Base-by-base conservation (phyloP, 768 basidiomycete genomes). In the Lentinula edodes region DNA sequence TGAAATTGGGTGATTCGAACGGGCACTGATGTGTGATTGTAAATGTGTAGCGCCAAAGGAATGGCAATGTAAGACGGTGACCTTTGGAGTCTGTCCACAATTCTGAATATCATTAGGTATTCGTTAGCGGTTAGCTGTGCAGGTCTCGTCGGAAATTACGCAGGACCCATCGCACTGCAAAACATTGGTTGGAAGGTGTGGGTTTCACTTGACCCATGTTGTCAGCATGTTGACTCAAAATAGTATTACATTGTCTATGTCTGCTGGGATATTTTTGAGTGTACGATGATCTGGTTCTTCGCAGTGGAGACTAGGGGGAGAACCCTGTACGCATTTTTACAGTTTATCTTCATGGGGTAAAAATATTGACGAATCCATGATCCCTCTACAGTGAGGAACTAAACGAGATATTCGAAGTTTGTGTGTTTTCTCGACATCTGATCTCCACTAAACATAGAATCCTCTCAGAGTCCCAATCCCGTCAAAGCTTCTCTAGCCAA, bases 131-230 rank as follows among this genome's bases (percentile, higher is more conserved):
- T 78, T n/a, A 78, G 74, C 58, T 73, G 73, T 38, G 78, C 78
- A 13, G 76, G 75, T 12, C 76, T 82, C 61, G 75, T 80, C 67
- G 85, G 83, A 66, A 77, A 77, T 10, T 86, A 82, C 58, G 83
- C 83, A 5, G 76, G 75, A 4, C 78, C 79, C 1, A 75, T 80
- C 65, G 78, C 76, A 0, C 70, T 80, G 12, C 53, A 68, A 18
- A 74, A 74, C 58, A 78, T 79, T 60, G 63, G 69, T 45, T 73
- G 75, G 71, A 74, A 71, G 62, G 64, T 63, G 23, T 16, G 52
- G 38, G 32, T 20, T 8, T 32, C 18, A 20, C 38, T 34, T 15
- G 13, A 4, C 16, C 13, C 18, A 57, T n/a, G 15, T n/a, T 39
- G 9, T 13, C 0, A 13, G 38, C 15, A 32, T 18, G 8, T 20